phyloP scores from a whole-genome alignment of 257 asterid genomes.

The Solanum peruvianum region DNA sequence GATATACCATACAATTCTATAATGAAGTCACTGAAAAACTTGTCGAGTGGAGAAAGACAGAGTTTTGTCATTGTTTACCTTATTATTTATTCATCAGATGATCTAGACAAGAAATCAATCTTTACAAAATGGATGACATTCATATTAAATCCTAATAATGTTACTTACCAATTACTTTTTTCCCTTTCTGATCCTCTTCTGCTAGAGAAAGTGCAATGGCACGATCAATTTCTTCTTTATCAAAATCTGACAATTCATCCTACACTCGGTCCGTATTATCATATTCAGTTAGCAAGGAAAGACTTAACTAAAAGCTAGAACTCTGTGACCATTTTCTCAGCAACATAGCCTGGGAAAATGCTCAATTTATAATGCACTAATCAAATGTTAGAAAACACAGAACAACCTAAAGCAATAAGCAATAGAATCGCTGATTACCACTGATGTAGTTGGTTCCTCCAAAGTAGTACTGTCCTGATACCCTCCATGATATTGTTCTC shows the following conservation, averaged over 20 bases:
- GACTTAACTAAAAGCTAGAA: background rate
- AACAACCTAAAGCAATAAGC: background rate
- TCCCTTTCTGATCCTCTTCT: conserved; percentile 70
- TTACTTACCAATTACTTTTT: conserved; percentile 58
- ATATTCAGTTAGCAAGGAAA: conserved; percentile 1
- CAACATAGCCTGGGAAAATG: background rate
- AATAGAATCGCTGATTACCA: conserved; percentile 24
- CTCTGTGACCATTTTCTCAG: background rate
- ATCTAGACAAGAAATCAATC: background rate
- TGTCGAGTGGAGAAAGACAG: background rate
- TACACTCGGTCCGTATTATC: conserved; percentile 15
- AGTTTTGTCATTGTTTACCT: background rate
- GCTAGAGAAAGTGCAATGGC: conserved; percentile 88
- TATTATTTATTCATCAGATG: background rate
- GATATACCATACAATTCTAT: background rate
- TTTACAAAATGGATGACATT: background rate
- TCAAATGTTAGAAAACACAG: background rate
- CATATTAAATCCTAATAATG: background rate
- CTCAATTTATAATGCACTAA: background rate
- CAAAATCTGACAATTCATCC: conserved; percentile 78
- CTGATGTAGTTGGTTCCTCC: conserved; percentile 53
- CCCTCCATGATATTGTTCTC: conserved; percentile 72
- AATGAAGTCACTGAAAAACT: background rate
- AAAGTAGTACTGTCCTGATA: conserved; percentile 45
- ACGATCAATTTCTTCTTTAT: conserved; percentile 71